Conservation (phyloP, 2,329 filamentous ascomycete species). For the Trichoderma sp. region DNA sequence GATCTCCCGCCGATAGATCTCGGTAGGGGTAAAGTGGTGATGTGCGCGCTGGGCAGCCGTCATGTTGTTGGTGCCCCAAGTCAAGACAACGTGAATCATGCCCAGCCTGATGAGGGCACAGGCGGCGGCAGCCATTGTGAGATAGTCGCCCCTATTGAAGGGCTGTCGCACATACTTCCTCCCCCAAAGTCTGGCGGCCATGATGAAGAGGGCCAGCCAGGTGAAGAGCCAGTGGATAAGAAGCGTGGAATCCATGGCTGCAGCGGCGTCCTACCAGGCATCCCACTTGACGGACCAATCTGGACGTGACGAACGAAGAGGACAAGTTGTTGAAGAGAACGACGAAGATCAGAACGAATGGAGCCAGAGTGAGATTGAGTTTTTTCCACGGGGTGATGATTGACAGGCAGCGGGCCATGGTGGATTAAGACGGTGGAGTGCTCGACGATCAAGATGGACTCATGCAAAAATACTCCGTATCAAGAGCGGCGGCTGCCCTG, state of each 20-base stretch:
- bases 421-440: slow-evolving; percentile 12
- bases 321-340: not conserved
- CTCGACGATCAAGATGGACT: slow-evolving; percentile 1
- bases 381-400: not conserved
- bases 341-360: not conserved
- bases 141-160: slow-evolving; percentile 31
- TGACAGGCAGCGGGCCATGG: not conserved
- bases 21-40: slow-evolving; percentile 34
- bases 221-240: slow-evolving; percentile 34
- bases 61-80: slow-evolving; percentile 43
- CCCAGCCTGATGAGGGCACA: slow-evolving; percentile 32
- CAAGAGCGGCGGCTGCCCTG: not conserved
- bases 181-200: slow-evolving; percentile 29
- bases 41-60: slow-evolving; percentile 28
- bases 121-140: slow-evolving; percentile 45
- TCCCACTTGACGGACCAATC: slow-evolving; percentile 1
- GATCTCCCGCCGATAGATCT: slow-evolving; percentile 39
- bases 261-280: not conserved
- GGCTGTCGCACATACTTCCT: slow-evolving; percentile 29
- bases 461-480: not conserved
- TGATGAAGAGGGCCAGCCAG: slow-evolving; percentile 31
- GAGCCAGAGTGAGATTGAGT: not conserved
- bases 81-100: slow-evolving; percentile 39
- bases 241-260: slow-evolving; percentile 27
- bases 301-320: not conserved